Base-by-base conservation (phyloP, 2,329 filamentous ascomycete species). In the Phaeosphaeriaceae sp. region DNA sequence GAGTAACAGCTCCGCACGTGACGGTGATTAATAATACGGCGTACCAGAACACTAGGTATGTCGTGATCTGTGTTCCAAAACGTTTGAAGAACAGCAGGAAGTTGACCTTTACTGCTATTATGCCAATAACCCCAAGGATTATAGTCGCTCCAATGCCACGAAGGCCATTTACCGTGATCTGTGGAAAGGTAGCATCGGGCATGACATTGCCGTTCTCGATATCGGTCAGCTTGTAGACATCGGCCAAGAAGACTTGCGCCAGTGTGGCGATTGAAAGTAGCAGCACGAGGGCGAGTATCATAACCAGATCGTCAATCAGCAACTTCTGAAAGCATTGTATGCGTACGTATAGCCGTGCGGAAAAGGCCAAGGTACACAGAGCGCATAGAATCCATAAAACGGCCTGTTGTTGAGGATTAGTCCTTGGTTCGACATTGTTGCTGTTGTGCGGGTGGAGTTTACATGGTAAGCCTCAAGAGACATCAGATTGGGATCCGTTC, bases 81-180 rank as follows among this genome's bases (percentile, higher is more conserved):
- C 58, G 60, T 28, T 52, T 52, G 54, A 60, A 63, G 44, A 63
- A 63, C 3, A 63, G 26, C 1, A 63, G 49, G 24, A 63, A 60
- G 49, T 63, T 63, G 24, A 63, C 15, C 40, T 63, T 63, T 50
- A 63, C 48, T 17, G 49, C 40, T 40, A 28, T 43, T 15, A 63
- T 51, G 2, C 60, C 60, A 1, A 63, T 13, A n/a, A 49, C n/a
- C 5, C 32, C 57, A 32, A 63, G 24, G 23, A 11, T 48, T 23
- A 48, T 1, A n/a, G 30, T 13, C 23, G 22, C 21, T 9, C 48
- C 30, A 22, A 32, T 10, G 8, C 6, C 24, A 7, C 30, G n/a
- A 43, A 59, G 40, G 21, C 21, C 50, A 24, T 22, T 47, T 22
- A 55, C 21, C n/a, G 44, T 42, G 23, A 8, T 48, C 2, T 21